Percentiles rank a stretch among this genome's conserved stretches.
Conservation (phyloP, 306 rosid genomes). For the Cucumis sativus region DNA sequence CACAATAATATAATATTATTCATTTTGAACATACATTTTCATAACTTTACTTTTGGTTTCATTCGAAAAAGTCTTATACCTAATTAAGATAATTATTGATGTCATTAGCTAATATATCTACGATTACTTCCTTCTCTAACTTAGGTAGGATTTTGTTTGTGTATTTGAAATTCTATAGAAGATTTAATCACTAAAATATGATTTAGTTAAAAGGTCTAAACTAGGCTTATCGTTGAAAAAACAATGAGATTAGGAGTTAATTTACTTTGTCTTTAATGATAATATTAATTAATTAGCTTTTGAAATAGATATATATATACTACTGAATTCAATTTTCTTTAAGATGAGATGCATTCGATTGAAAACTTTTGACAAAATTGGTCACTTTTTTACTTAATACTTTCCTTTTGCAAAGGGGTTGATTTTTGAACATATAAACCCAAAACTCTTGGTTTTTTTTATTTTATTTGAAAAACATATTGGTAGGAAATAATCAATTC, state of each 20-base stretch:
- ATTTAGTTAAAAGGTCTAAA: not conserved
- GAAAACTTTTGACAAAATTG: constrained; percentile 5
- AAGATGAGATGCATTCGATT: not conserved
- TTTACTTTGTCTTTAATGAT: not conserved
- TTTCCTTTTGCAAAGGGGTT: constrained; percentile 21
- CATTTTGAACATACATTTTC: no score
- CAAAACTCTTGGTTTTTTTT: constrained; percentile 21
- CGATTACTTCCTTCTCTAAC: no score
- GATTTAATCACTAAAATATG: not conserved
- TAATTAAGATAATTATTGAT: no score
- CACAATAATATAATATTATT: no score
- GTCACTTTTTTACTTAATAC: not conserved
- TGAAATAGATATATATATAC: not conserved
- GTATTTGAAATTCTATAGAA: not conserved
- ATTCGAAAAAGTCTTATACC: no score
- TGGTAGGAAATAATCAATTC: not conserved
- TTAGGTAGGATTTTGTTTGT: no score
- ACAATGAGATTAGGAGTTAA: not conserved
- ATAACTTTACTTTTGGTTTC: no score
- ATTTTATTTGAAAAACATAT: not conserved
- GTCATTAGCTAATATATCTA: no score
- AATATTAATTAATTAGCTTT: not conserved
- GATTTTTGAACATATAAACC: constrained; percentile 9
- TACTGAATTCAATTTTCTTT: no score
- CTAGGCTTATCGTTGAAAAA: not conserved